These are phyloP conservation scores for Penicillium sp. DNA, from an alignment of 2,329 filamentous ascomycete species.

Conservation along the genomic window DNA sequence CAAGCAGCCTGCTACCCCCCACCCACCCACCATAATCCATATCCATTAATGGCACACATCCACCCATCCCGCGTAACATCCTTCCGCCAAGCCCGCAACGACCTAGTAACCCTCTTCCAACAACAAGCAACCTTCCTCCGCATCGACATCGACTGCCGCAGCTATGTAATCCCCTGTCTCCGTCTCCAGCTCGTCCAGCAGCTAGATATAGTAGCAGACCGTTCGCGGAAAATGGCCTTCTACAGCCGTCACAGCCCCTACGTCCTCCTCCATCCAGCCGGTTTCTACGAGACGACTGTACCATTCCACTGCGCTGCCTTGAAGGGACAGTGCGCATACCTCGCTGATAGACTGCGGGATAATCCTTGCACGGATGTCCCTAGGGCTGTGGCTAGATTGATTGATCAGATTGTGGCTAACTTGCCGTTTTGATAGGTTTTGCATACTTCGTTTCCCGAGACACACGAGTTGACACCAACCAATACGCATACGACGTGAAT, in stretches of 20 bases:
- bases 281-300: neutral
- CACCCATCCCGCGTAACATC: neutral
- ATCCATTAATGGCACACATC: neutral
- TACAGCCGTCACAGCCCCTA: neutral
- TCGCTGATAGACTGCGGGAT: neutral
- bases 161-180: neutral
- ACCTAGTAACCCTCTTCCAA: neutral
- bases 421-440: neutral
- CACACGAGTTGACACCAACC: too few species aligned
- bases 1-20: too few species aligned
- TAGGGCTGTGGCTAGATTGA: neutral
- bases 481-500: too few species aligned
- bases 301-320: constrained; percentile 4
- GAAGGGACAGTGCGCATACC: neutral
- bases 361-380: neutral
- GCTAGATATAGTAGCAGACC: neutral
- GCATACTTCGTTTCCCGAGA: too few species aligned
- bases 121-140: neutral
- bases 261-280: neutral
- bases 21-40: too few species aligned
- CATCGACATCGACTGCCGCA: neutral
- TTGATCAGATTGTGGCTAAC: constrained; percentile 4
- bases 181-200: neutral
- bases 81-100: neutral
- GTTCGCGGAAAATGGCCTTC: neutral